phyloP scores from a whole-genome alignment of 305 asterid species.

The Solanum hybrid region DNA sequence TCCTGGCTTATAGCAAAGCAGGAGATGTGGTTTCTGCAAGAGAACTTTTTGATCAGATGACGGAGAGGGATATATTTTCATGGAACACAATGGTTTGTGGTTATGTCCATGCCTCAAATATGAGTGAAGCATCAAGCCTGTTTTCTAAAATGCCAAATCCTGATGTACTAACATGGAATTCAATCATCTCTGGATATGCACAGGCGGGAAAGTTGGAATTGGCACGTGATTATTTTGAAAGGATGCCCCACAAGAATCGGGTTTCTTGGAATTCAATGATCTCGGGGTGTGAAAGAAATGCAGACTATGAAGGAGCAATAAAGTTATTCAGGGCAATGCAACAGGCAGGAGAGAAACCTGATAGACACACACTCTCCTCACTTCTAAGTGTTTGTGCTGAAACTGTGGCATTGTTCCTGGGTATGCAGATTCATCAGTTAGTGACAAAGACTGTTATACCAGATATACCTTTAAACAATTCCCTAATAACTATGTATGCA shows the following conservation, averaged over 20 bases:
- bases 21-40: constrained; percentile 53
- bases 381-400: constrained; percentile 71
- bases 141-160: constrained; percentile 54
- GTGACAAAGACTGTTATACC: constrained; percentile 48
- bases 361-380: constrained; percentile 67
- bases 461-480: constrained; percentile 64
- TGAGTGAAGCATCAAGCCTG: constrained; percentile 55
- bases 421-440: constrained; percentile 71
- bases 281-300: constrained; percentile 61
- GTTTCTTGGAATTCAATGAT: constrained; percentile 78
- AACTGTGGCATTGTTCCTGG: constrained; percentile 43
- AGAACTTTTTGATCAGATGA: constrained; percentile 62
- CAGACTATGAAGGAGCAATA: constrained; percentile 44
- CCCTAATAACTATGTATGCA: constrained; percentile 81
- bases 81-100: constrained; percentile 84
- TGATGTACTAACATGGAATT: constrained; percentile 67
- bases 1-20: constrained; percentile 65
- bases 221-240: constrained; percentile 45
- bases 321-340: constrained; percentile 53
- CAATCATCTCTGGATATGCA: constrained; percentile 56
- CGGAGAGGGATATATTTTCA: constrained; percentile 40
- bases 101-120: constrained; percentile 41
- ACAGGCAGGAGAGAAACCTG: constrained; percentile 58
- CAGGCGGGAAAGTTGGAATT: constrained; percentile 46
- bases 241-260: constrained; percentile 49